A percentile compares a stretch with the other conserved stretches of the same genome.
Evolutionary conservation across 192 early-diverging fungal genomes (phyloP).

Genomic region (Glomus cerebriforme): DNA sequence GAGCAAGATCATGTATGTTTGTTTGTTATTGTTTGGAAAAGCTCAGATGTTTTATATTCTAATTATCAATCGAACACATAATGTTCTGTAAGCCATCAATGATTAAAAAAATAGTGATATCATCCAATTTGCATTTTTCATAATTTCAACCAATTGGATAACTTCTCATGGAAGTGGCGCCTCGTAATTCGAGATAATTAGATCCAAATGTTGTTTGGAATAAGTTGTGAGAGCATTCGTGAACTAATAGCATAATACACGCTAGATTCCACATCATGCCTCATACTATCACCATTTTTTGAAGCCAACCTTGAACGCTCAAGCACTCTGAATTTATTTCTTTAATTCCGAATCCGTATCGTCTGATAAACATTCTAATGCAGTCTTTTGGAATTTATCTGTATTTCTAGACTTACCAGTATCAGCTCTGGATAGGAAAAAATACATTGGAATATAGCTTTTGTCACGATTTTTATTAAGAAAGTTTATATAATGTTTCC

Average conservation of each 20-base stretch:
- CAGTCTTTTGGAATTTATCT: conserved; percentile 33
- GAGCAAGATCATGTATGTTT: too few relatives aligned
- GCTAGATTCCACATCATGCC: background rate
- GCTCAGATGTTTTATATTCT: too few relatives aligned
- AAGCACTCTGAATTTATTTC: background rate
- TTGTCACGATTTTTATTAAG: background rate
- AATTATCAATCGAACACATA: too few relatives aligned
- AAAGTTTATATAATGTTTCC: conserved; percentile 8
- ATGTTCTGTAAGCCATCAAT: too few relatives aligned
- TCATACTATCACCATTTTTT: conserved; percentile 30
- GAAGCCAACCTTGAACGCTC: background rate
- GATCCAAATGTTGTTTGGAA: conserved; percentile 16
- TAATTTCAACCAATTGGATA: too few relatives aligned
- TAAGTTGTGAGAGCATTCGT: conserved; percentile 39
- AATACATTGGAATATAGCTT: conserved; percentile 23
- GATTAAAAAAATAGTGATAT: too few relatives aligned
- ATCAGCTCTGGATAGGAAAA: conserved; percentile 33
- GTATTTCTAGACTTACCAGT: conserved; percentile 35
- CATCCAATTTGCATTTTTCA: too few relatives aligned
- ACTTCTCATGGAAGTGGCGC: conserved; percentile 1
- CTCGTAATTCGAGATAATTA: conserved; percentile 33
- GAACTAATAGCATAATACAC: conserved; percentile 28
- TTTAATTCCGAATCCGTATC: conserved; percentile 19
- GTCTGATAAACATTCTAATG: conserved; percentile 23
- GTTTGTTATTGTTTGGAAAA: too few relatives aligned